Evolutionary conservation across 176 grass and related monocot species (phyloP), one percentile per base, ranked within the genome.

Genomic region (Poa pratensis): DNA sequence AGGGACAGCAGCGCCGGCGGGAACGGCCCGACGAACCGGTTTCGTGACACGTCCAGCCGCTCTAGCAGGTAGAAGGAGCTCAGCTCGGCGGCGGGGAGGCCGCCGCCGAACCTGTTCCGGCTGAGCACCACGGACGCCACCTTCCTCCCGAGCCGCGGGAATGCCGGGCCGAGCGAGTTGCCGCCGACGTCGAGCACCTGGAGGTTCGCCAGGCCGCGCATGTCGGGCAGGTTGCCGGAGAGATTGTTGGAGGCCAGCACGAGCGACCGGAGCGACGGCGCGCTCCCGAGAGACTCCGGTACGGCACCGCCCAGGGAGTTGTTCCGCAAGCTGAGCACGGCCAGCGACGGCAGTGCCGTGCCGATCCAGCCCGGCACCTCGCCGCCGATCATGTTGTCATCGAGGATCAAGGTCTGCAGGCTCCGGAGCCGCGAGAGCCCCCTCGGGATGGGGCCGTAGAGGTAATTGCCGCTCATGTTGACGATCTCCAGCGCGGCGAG

Each of bases 391-490:
- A 96, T 46, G 84, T 99, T 99, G 82, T 88, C 81, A 58, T 99
- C 93, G 58, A 99, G 91, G 75, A 99, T 94, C 42, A 99, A 55
- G 0, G 91, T 99, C 87, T 99, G 93, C 40, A 99, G 88, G 62
- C 80, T 85, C 52, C 15, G 76, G 19, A 99, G 84, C 65, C 64
- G 80, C 22, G 93, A 82, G 78, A 99, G 71, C 16, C 91, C 91
- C 0, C 62, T 54, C 11, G 96, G 93, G 40, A 99, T 77, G 20
- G 48, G 49, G 76, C 96, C 94, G 79, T 82, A 90, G 23, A 99
- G 80, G 84, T 83, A 96, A 84, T 96, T 99, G 46, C 88, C 82
- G 87, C 93, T 99, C 74, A 99, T 64, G 74, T 95, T 96, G 79
- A 99, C 75, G 46, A 99, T 99, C 88, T 99, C 96, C 18, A 99